Conservation (phyloP, 495 filamentous ascomycete genomes). For the Neurospora sp. region DNA sequence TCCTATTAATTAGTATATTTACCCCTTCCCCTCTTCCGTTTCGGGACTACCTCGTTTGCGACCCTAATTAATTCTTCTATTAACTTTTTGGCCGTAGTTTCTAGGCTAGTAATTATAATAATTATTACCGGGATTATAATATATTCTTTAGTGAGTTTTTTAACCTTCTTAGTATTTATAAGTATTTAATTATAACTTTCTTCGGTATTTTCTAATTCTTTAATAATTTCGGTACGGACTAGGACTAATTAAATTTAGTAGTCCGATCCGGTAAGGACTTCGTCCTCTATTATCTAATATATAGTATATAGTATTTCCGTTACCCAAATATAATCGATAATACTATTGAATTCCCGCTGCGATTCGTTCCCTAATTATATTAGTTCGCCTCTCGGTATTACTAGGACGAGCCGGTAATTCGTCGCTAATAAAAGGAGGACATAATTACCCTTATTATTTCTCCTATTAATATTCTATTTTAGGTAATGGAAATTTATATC, state of each 20-base stretch:
- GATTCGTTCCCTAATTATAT: too few relatives aligned
- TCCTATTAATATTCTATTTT: too few relatives aligned
- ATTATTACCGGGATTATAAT: neutral
- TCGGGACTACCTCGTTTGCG: too few relatives aligned
- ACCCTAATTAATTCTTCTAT: neutral
- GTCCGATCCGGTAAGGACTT: neutral
- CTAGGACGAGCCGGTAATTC: neutral
- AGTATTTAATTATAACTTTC: neutral
- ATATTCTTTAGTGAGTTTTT: neutral
- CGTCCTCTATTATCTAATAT: neutral
- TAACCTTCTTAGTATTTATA: neutral
- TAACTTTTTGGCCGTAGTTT: neutral
- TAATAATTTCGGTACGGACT: neutral
- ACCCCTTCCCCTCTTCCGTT: too few relatives aligned
- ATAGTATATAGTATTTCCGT: too few relatives aligned
- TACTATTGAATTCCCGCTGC: neutral
- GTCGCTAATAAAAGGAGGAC: too few relatives aligned
- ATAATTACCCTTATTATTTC: too few relatives aligned
- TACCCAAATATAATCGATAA: neutral
- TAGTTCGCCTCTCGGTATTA: neutral
- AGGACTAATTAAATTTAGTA: neutral
- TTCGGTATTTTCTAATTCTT: neutral
- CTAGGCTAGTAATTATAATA: too few relatives aligned
- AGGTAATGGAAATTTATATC: too few relatives aligned
- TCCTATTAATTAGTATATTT: too few relatives aligned